Conservation (phyloP, 2,329 filamentous ascomycete genomes). For the Delphinella strobiligena region DNA sequence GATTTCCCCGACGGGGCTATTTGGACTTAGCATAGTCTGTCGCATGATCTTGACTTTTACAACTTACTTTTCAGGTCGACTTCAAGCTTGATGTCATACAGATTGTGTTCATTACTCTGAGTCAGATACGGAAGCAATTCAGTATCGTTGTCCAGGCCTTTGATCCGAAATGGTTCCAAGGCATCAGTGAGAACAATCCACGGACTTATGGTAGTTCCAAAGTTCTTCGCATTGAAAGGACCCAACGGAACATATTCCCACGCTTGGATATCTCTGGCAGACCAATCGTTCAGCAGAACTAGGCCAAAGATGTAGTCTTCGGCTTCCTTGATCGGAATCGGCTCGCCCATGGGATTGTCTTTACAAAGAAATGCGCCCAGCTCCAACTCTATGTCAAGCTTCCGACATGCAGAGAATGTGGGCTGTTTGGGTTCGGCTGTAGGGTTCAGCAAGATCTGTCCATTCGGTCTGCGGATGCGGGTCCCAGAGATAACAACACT, state of each 20-base stretch:
- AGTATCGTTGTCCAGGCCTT: slow-evolving; percentile 43
- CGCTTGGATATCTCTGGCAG: slow-evolving; percentile 66
- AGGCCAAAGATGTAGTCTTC: slow-evolving; percentile 65
- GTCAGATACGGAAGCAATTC: slow-evolving; percentile 51
- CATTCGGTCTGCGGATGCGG: slow-evolving; percentile 58
- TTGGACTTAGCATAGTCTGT: background rate
- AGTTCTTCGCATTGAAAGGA: slow-evolving; percentile 77
- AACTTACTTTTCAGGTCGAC: slow-evolving; percentile 45
- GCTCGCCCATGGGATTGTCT: slow-evolving; percentile 51
- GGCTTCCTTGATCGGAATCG: slow-evolving; percentile 51
- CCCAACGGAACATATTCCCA: slow-evolving; percentile 79
- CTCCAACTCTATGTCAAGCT: slow-evolving; percentile 71
- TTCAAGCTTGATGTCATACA: slow-evolving; percentile 58
- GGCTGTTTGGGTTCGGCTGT: slow-evolving; percentile 50
- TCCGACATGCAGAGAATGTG: slow-evolving; percentile 49
- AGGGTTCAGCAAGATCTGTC: slow-evolving; percentile 60
- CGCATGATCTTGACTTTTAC: background rate
- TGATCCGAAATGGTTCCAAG: slow-evolving; percentile 52
- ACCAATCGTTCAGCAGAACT: slow-evolving; percentile 82
- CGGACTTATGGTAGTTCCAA: slow-evolving; percentile 62
- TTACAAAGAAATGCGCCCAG: slow-evolving; percentile 62
- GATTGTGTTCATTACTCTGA: slow-evolving; percentile 46
- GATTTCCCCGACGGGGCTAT: slow-evolving; percentile 34
- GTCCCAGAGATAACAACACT: slow-evolving; percentile 66
- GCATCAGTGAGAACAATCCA: slow-evolving; percentile 73